Evolutionary conservation across 2,329 filamentous ascomycete genomes (phyloP).

Genomic region (Daldinia sp.): DNA sequence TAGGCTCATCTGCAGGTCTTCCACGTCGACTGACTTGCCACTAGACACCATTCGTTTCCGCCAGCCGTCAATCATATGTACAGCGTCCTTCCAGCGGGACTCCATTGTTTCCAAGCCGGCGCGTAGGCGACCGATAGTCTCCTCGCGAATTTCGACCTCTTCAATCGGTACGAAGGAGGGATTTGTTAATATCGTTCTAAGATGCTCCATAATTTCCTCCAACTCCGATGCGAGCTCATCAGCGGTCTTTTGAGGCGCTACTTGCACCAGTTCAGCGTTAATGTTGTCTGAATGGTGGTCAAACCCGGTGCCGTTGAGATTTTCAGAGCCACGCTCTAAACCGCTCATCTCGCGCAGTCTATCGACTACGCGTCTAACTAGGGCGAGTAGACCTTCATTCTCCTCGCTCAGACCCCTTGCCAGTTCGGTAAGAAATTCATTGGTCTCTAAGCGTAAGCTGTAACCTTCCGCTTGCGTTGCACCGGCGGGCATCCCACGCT

Average conservation of each 20-base stretch:
- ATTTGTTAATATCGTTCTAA: conserved; percentile 88
- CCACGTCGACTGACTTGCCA: conserved; percentile 76
- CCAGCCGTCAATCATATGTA: conserved; percentile 93
- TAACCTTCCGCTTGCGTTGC: conserved; percentile 66
- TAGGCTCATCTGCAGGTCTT: conserved; percentile 76
- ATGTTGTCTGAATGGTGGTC: conserved; percentile 37
- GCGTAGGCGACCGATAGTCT: conserved; percentile 86
- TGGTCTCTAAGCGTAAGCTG: conserved; percentile 86
- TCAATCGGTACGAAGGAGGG: conserved; percentile 96
- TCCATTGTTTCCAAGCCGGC: conserved; percentile 96
- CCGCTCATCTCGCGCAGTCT: conserved; percentile 79
- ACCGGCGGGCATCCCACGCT: conserved; percentile 46
- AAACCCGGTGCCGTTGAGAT: conserved; percentile 49
- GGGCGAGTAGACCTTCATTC: conserved; percentile 82
- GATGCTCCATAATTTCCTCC: conserved; percentile 81
- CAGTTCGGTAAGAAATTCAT: conserved; percentile 87
- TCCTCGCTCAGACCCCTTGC: conserved; percentile 89
- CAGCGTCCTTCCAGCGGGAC: conserved; percentile 86
- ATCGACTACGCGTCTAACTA: conserved; percentile 78
- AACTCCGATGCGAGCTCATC: conserved; percentile 81
- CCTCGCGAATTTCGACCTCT: conserved; percentile 91
- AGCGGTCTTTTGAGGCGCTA: conserved; percentile 54
- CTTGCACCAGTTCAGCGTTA: conserved; percentile 25
- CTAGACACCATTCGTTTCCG: conserved; percentile 80
- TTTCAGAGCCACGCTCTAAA: conserved; percentile 54